Evolutionary conservation across 495 filamentous ascomycete genomes (phyloP).

Genomic region (Penicillium cataractarum): DNA sequence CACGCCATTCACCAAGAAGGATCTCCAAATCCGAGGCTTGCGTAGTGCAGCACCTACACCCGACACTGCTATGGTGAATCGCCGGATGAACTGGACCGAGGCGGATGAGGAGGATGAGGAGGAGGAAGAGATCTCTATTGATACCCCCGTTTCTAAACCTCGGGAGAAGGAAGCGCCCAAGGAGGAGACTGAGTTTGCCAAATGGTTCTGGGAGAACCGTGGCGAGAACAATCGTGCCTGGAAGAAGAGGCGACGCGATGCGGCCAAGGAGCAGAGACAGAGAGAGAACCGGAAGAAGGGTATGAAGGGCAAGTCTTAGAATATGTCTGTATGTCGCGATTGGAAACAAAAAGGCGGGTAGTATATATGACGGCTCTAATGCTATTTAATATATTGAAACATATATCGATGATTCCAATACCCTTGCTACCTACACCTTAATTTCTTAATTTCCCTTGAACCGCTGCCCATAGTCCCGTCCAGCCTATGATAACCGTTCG

Average conservation of each 20-base stretch:
- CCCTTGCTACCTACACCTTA: background rate
- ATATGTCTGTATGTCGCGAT: background rate
- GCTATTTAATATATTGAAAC: background rate
- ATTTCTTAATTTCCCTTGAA: background rate
- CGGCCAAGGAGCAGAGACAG: conserved; percentile 83
- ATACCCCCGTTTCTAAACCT: conserved; percentile 41
- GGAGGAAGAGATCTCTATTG: conserved; percentile 33
- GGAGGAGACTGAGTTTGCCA: conserved; percentile 72
- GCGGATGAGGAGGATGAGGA: conserved; percentile 40
- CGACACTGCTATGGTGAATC: conserved; percentile 77
- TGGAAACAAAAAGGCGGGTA: background rate
- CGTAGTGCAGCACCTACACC: conserved; percentile 92
- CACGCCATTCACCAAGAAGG: conserved; percentile 77
- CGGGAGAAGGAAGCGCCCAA: conserved; percentile 22
- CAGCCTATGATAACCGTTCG: background rate
- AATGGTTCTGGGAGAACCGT: conserved; percentile 91
- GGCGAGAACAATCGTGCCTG: conserved; percentile 89
- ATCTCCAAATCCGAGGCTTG: conserved; percentile 70
- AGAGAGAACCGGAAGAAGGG: conserved; percentile 74
- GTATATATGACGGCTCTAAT: background rate
- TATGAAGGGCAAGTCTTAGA: conserved; percentile 43
- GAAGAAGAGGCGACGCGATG: conserved; percentile 82
- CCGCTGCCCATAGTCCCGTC: background rate
- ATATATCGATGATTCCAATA: background rate
- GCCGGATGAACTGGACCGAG: conserved; percentile 38